Evolutionary conservation across 495 filamentous ascomycete genomes (phyloP).

Genomic region (Aspergillus cavernicola): DNA sequence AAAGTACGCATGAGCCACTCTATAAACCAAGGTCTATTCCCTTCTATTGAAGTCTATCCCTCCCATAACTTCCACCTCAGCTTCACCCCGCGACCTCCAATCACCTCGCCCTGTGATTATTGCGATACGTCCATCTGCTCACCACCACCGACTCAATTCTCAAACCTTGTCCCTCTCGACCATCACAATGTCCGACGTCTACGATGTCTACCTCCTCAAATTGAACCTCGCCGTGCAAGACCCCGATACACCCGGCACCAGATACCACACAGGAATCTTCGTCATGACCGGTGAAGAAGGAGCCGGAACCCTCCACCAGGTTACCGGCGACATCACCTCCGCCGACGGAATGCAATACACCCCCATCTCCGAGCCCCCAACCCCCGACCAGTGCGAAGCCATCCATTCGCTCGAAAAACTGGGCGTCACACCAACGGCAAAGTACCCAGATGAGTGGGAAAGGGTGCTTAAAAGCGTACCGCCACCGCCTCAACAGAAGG

Average conservation of each 20-base stretch:
- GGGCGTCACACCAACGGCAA: slow-evolving; percentile 12
- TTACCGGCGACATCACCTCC: slow-evolving; percentile 27
- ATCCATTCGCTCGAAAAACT: slow-evolving; percentile 19
- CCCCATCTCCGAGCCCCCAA: background rate
- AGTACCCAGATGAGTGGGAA: slow-evolving; percentile 13
- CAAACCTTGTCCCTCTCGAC: too few species aligned
- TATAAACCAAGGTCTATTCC: too few species aligned
- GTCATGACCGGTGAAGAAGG: slow-evolving; percentile 19
- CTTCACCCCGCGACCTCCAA: too few species aligned
- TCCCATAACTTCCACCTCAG: too few species aligned
- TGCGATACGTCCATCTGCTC: too few species aligned
- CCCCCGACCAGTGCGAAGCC: slow-evolving; percentile 16
- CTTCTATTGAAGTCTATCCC: too few species aligned
- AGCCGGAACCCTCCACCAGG: slow-evolving; percentile 25
- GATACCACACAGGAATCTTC: slow-evolving; percentile 30
- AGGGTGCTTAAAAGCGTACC: slow-evolving; percentile 1
- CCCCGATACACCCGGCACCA: slow-evolving; percentile 18
- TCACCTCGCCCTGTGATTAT: too few species aligned
- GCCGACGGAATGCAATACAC: slow-evolving; percentile 24
- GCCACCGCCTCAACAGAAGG: slow-evolving; percentile 20
- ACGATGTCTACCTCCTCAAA: slow-evolving; percentile 21
- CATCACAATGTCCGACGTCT: slow-evolving; percentile 4
- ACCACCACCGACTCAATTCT: too few species aligned
- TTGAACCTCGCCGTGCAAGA: slow-evolving; percentile 23
- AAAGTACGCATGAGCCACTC: too few species aligned